Base-by-base conservation (phyloP, 345 rosid species). In the Eucalyptus cloeziana region DNA sequence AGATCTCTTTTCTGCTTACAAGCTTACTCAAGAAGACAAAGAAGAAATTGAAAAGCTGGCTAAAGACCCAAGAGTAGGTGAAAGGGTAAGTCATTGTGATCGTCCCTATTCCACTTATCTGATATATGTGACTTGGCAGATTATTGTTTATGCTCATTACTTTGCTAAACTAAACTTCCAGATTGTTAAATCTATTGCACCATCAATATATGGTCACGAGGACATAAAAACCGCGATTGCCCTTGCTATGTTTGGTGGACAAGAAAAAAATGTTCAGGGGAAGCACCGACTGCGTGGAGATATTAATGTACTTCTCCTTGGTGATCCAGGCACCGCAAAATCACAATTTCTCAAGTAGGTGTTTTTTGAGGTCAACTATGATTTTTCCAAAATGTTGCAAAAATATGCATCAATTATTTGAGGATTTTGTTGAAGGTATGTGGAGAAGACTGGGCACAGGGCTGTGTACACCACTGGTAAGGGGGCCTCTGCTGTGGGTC, bases 401-500 rank as follows among this genome's bases (percentile, higher is more conserved):
- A 71, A 19, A 37, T 71, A 37, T 37, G 27, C 45, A 37, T 71
- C 86, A 88, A 76, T 90, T 91, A 43, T 91, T 83, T 19, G 11
- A 85, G 19, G n/a, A 87, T 90, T 90, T 51, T 87, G 88, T 89
- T 89, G 13, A 90, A 98, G 99, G 91, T 98, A 98, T 91, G 97
- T 95, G 81, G 99, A 98, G 93, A 97, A 98, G 94, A 98, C 99
- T 86, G 99, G 98, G 67, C 99, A 98, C 89, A 95, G 99, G 94
- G 99, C 99, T 89, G 99, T 98, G 50, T 98, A 98, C 92, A 98
- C 99, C 44, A 98, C 99, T 88, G 98, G 99, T 44, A 98, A 98
- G 92, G 99, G 99, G 90, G 99, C 99, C 88, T 98, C 99, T 87
- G 99, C 99, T 83, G 97, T 98, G 49, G 99, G 99, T 86, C 96